Base-by-base conservation (phyloP, 2,329 filamentous ascomycete genomes). In the Lasiodiplodia sp. region DNA sequence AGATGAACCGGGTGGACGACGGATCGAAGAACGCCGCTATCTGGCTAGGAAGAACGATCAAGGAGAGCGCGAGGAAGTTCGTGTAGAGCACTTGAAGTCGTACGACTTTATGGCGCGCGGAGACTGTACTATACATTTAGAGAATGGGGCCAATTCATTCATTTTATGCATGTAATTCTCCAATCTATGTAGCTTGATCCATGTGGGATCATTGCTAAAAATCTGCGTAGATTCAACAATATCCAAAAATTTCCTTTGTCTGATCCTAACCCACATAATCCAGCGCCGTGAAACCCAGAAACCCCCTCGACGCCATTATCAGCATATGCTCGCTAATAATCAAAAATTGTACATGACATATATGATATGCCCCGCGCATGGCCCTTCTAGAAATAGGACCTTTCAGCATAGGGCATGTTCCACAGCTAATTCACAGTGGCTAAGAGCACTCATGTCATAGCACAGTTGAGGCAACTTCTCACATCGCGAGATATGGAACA, bases 381-480 rank as follows among this genome's bases (percentile, higher is more conserved):
- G 40, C 40, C 40, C 6, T n/a, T 18, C 40, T n/a, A 7, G 3
- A 18, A 18, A 16, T 16, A 6, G 12, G 38, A 16, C 38, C 40
- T 44, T 14, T 44, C 18, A 18, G 5, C 40, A 18, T 4, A 18
- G 40, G 2, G 40, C 16, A 18, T 18, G 4, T 18, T 44, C 18
- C 3, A 44, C 6, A n/a, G 18, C n/a, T 21, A 47, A 18, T 21
- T 16, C 6, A 47, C 44, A 47, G 34, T 28, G 21, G 28, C 28
- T 7, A 18, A 31, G 11, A 28, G 18, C 10, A 5, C 21, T 66
- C 51, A 66, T n/a, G 18, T 67, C 10, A 73, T 77, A 18, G 80
- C 80, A 71, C 83, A 84, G 11, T 76, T 74, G 68, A 84, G 70
- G 72, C 83, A 84, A 56, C 78, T 74, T 66, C 82, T 75, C 67